phyloP scores from a whole-genome alignment of 2,329 filamentous ascomycete species.

The Diaporthe aspalathi region DNA sequence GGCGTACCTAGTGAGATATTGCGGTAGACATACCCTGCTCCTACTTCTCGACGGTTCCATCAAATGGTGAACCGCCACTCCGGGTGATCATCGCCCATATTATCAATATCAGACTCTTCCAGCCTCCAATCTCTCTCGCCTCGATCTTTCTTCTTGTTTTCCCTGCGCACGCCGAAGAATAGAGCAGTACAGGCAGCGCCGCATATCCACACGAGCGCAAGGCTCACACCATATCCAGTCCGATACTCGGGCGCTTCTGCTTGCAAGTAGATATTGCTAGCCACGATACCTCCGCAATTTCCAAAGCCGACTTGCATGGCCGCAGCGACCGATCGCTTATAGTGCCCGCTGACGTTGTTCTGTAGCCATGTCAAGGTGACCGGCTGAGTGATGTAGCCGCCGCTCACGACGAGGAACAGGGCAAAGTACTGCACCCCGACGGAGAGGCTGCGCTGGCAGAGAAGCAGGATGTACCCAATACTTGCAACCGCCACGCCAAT shows the following conservation, averaged over 20 bases:
- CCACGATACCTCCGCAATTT: slow-evolving; percentile 62
- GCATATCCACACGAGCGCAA: slow-evolving; percentile 60
- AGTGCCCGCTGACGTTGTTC: slow-evolving; percentile 68
- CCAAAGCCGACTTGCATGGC: slow-evolving; percentile 64
- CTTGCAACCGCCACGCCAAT: slow-evolving; percentile 60
- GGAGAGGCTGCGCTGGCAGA: slow-evolving; percentile 55
- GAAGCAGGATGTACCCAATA: slow-evolving; percentile 66
- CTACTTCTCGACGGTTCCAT: not conserved
- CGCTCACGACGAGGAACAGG: slow-evolving; percentile 64
- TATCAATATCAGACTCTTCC: slow-evolving; percentile 46
- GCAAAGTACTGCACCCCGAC: slow-evolving; percentile 65
- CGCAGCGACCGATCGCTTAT: slow-evolving; percentile 65
- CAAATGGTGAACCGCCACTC: slow-evolving; percentile 30
- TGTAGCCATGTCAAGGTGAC: slow-evolving; percentile 67
- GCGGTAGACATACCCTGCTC: not conserved
- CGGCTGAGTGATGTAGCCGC: slow-evolving; percentile 66
- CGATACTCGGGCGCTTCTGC: slow-evolving; percentile 60
- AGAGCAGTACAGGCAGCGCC: slow-evolving; percentile 49
- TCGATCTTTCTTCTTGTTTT: slow-evolving; percentile 50
- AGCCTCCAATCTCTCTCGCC: slow-evolving; percentile 49
- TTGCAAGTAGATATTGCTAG: slow-evolving; percentile 62
- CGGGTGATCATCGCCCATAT: slow-evolving; percentile 53
- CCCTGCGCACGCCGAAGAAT: slow-evolving; percentile 46
- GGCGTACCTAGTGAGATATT: too few relatives aligned
- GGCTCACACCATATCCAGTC: slow-evolving; percentile 60